These are phyloP conservation scores for Lepidium sativum DNA, from an alignment of 345 rosid species.

Conservation along the genomic window DNA sequence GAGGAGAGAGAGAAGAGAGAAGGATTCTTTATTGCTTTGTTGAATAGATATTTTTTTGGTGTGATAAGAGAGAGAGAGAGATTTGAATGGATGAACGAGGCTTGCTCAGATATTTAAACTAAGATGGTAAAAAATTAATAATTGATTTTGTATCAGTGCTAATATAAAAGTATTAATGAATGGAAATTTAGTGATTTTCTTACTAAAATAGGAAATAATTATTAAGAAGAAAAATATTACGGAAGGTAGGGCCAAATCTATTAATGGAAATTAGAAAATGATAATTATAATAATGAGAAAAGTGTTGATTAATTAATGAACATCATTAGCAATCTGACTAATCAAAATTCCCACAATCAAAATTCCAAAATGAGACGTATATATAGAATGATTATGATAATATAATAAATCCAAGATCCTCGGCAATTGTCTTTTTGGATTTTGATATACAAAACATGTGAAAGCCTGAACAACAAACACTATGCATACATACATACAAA, in stretches of 20 bases:
- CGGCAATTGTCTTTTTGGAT: constrained; percentile 22
- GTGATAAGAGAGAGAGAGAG: constrained; percentile 27
- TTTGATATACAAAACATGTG: constrained; percentile 20
- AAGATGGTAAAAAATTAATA: constrained; percentile 1
- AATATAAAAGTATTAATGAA: background rate
- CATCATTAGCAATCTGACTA: constrained; percentile 13
- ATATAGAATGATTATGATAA: constrained; percentile 2
- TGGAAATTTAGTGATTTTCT: constrained; percentile 6
- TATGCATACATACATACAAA: background rate
- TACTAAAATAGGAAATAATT: constrained; percentile 24
- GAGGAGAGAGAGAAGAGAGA: constrained; percentile 26
- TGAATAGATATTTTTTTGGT: constrained; percentile 39
- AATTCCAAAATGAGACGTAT: constrained; percentile 3
- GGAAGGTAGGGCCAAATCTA: constrained; percentile 23
- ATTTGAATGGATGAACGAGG: constrained; percentile 75
- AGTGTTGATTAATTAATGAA: background rate
- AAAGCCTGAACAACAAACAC: constrained; percentile 16
- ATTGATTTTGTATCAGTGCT: background rate
- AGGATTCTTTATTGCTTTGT: constrained; percentile 39
- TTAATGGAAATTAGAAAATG: background rate
- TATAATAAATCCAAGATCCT: constrained; percentile 12
- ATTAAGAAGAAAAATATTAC: constrained; percentile 1
- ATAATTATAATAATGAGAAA: background rate
- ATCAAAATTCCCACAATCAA: background rate
- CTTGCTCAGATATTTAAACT: constrained; percentile 61